Conservation (phyloP, 2,329 filamentous ascomycete genomes). For the Blastomyces gilchristii region DNA sequence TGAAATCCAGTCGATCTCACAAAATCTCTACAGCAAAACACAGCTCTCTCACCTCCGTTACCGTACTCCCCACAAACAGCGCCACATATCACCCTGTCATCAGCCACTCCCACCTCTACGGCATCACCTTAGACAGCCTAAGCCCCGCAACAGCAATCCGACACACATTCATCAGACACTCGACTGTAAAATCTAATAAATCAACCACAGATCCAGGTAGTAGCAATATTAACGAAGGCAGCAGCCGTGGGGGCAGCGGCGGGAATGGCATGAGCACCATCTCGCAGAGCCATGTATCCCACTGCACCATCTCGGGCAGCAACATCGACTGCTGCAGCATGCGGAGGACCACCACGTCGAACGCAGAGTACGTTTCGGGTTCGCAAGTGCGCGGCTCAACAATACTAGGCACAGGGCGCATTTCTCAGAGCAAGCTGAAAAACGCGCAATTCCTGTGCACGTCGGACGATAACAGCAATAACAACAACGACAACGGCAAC, state of each 20-base stretch:
- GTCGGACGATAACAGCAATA: not conserved
- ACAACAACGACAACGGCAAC: no score
- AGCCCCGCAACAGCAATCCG: not conserved
- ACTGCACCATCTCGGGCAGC: not conserved
- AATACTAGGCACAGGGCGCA: not conserved
- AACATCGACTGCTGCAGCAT: not conserved
- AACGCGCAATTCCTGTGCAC: not conserved
- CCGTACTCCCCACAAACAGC: not conserved
- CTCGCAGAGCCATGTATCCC: not conserved
- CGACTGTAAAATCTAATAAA: conserved; percentile 1
- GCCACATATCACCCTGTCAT: not conserved
- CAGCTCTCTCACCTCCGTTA: not conserved
- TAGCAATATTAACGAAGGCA: not conserved
- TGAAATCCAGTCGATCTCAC: not conserved
- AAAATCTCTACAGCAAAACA: not conserved
- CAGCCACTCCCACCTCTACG: not conserved
- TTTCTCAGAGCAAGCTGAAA: not conserved
- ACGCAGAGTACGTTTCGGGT: not conserved
- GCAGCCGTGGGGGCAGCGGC: not conserved
- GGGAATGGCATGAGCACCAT: not conserved
- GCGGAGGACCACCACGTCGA: not conserved
- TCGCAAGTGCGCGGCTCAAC: conserved; percentile 1
- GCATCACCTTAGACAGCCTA: not conserved
- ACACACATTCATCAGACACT: not conserved
- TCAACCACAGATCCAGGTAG: not conserved